Conservation (phyloP, 805 yeast species). For the Kuraishia molischiana region DNA sequence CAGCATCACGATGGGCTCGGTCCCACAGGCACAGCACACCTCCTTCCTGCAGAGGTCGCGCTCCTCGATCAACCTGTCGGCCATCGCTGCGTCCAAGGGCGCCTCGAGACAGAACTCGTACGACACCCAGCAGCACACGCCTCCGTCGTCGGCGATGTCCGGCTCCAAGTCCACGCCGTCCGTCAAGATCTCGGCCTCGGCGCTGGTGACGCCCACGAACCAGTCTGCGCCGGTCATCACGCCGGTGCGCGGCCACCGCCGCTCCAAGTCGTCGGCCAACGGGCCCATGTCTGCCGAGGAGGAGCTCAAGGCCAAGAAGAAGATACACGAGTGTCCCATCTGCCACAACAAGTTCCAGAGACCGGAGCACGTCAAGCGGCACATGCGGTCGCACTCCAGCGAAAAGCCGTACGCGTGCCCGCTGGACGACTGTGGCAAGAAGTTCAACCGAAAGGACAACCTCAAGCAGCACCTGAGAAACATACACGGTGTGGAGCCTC, state of each 20-base stretch:
- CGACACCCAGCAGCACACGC: not conserved
- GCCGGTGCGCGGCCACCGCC: not conserved
- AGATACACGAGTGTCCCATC: slow-evolving; percentile 54
- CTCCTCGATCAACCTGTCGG: slow-evolving; percentile 44
- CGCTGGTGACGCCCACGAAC: not conserved
- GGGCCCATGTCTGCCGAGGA: not conserved
- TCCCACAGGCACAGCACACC: not conserved
- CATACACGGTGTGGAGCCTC: slow-evolving; percentile 28
- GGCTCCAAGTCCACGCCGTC: not conserved
- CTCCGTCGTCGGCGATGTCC: not conserved
- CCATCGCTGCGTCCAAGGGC: slow-evolving; percentile 29
- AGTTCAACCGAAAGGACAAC: slow-evolving; percentile 52
- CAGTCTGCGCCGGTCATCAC: too few species aligned
- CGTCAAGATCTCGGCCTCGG: not conserved
- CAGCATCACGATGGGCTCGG: not conserved
- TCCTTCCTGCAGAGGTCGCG: slow-evolving; percentile 27
- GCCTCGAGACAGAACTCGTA: slow-evolving; percentile 7
- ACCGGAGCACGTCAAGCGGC: slow-evolving; percentile 65
- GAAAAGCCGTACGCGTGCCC: slow-evolving; percentile 51
- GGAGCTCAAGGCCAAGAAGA: slow-evolving; percentile 32
- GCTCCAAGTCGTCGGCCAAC: not conserved
- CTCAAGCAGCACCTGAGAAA: slow-evolving; percentile 53
- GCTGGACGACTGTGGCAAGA: slow-evolving; percentile 39
- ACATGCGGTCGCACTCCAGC: slow-evolving; percentile 46
- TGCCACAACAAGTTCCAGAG: slow-evolving; percentile 56